Evolutionary conservation across 805 yeast species (phyloP).

Genomic region (Ogataea paraovalis): DNA sequence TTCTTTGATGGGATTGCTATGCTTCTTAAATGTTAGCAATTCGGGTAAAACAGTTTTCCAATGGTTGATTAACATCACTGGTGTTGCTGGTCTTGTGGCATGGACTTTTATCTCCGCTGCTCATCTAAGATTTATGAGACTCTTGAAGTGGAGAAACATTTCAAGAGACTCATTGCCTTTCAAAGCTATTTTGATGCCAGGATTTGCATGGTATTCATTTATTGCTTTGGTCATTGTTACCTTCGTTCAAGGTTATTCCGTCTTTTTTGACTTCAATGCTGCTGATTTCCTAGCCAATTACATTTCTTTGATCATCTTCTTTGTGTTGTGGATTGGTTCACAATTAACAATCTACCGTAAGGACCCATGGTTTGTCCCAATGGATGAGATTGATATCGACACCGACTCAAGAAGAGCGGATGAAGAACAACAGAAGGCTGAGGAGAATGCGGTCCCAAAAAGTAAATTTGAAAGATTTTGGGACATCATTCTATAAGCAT

Average conservation of each 20-base stretch:
- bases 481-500: neutral
- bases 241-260: slow-evolving; percentile 67
- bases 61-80: slow-evolving; percentile 72
- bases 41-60: slow-evolving; percentile 57
- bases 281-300: slow-evolving; percentile 65
- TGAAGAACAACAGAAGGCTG: slow-evolving; percentile 2
- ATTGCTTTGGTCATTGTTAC: slow-evolving; percentile 51
- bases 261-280: slow-evolving; percentile 54
- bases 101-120: slow-evolving; percentile 65
- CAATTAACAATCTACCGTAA: slow-evolving; percentile 50
- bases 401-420: slow-evolving; percentile 5
- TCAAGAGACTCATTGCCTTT: slow-evolving; percentile 68
- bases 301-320: slow-evolving; percentile 61
- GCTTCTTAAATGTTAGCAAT: slow-evolving; percentile 53
- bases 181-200: slow-evolving; percentile 70
- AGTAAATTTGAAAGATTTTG: neutral
- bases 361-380: slow-evolving; percentile 41
- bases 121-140: slow-evolving; percentile 67
- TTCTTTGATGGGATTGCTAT: slow-evolving; percentile 58
- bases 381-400: slow-evolving; percentile 54
- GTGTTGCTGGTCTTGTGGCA: slow-evolving; percentile 69
- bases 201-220: slow-evolving; percentile 58
- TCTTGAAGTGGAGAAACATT: slow-evolving; percentile 58
- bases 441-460: slow-evolving; percentile 3
- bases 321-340: slow-evolving; percentile 45